A percentile compares a stretch with the other conserved stretches of the same genome.
Evolutionary conservation across 2,329 filamentous ascomycete species (phyloP).

Genomic region (Dactylellina haptotyla): DNA sequence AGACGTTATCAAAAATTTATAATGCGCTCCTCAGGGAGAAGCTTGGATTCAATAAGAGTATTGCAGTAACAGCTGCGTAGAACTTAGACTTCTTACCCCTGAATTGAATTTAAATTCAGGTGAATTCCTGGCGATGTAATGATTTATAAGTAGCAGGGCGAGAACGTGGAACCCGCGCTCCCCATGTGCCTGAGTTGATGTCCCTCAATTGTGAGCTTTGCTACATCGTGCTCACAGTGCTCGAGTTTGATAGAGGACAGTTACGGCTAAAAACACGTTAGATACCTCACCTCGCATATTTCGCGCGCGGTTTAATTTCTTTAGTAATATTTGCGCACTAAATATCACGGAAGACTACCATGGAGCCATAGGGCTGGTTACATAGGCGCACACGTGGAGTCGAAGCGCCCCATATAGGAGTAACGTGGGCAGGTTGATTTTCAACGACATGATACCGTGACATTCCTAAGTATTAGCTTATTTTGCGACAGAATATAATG

Average conservation of each 20-base stretch:
- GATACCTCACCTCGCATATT: not conserved
- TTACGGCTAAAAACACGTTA: conserved; percentile 17
- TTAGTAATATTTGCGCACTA: conserved; percentile 2
- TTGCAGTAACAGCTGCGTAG: too few species aligned
- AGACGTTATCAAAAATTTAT: not conserved
- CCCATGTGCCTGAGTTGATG: conserved; percentile 14
- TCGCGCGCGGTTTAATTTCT: conserved; percentile 13
- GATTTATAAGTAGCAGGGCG: conserved; percentile 6
- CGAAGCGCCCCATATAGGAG: not conserved
- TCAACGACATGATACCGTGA: too few species aligned
- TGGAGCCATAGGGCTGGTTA: too few species aligned
- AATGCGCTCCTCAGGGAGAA: not conserved
- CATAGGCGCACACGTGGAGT: not conserved
- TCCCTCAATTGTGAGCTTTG: conserved; percentile 47
- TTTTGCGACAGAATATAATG: too few species aligned
- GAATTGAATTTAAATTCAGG: not conserved
- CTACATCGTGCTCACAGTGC: conserved; percentile 22
- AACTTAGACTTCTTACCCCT: not conserved
- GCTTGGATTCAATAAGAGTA: not conserved
- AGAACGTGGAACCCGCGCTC: not conserved
- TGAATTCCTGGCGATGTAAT: not conserved
- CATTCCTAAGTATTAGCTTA: too few species aligned
- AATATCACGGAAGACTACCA: too few species aligned
- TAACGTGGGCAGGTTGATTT: too few species aligned
- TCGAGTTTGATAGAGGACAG: conserved; percentile 7